Conservation (phyloP, 2,329 filamentous ascomycete genomes). For the Fonsecaea pedrosoi region DNA sequence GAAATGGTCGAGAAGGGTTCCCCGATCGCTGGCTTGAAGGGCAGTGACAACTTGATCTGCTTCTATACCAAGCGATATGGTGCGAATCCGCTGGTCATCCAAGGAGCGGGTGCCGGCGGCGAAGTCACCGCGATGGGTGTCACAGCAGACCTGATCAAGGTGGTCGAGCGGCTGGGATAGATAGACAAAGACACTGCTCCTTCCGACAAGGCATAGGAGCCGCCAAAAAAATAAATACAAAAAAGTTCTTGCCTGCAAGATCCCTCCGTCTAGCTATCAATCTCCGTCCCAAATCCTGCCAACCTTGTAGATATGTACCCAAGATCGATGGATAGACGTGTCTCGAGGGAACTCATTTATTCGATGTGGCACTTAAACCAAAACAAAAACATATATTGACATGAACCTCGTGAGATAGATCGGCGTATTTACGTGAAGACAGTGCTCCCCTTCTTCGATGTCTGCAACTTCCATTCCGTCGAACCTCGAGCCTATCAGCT, state of each 20-base stretch:
- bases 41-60: constrained; percentile 98
- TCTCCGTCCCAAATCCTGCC: no score
- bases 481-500: constrained; percentile 10
- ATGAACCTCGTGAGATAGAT: background rate
- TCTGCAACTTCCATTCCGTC: no score
- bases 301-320: no score
- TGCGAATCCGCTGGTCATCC: constrained; percentile 86
- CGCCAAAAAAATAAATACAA: background rate
- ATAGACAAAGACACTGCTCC: constrained; percentile 18
- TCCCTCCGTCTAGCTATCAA: background rate
- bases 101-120: constrained; percentile 91
- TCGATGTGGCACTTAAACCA: background rate
- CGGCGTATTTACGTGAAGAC: background rate
- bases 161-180: constrained; percentile 72
- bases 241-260: background rate
- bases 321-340: no score
- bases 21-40: constrained; percentile 92
- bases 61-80: constrained; percentile 98
- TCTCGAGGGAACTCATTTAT: background rate
- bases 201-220: background rate
- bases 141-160: constrained; percentile 89
- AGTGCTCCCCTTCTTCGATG: background rate
- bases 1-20: constrained; percentile 87
- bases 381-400: background rate
- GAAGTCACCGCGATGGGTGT: constrained; percentile 99